Conservation (phyloP, 2,329 filamentous ascomycete species). For the Myriosclerotinia curreyana region DNA sequence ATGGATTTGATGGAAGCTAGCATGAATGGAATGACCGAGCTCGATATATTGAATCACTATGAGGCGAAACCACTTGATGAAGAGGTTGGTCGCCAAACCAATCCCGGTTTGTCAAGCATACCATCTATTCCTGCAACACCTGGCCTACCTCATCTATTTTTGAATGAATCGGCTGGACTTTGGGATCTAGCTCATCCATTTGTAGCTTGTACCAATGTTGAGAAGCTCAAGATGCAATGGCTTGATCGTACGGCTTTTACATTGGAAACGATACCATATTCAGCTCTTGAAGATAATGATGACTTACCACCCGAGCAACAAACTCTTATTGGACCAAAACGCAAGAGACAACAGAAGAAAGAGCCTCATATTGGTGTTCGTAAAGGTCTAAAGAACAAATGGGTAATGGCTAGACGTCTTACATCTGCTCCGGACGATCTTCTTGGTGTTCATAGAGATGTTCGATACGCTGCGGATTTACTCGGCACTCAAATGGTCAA, state of each 20-base stretch:
- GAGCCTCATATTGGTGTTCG: slow-evolving; percentile 16
- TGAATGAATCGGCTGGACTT: slow-evolving; percentile 20
- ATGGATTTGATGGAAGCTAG: slow-evolving; percentile 13
- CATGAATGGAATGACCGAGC: slow-evolving; percentile 24
- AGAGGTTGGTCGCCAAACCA: slow-evolving; percentile 22
- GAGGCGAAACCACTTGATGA: slow-evolving; percentile 29
- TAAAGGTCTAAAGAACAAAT: slow-evolving; percentile 20
- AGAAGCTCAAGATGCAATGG: slow-evolving; percentile 27
- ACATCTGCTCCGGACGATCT: slow-evolving; percentile 20
- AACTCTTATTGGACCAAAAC: slow-evolving; percentile 4
- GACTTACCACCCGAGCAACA: slow-evolving; percentile 20
- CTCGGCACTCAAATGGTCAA: slow-evolving; percentile 22
- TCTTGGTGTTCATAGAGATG: slow-evolving; percentile 21
- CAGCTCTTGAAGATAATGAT: slow-evolving; percentile 39
- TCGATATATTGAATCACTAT: slow-evolving; percentile 30
- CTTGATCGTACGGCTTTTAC: slow-evolving; percentile 43
- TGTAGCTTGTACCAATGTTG: slow-evolving; percentile 7
- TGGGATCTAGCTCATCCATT: slow-evolving; percentile 17
- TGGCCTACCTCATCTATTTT: slow-evolving; percentile 12
- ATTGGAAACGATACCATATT: slow-evolving; percentile 45
- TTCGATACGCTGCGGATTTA: slow-evolving; percentile 16
- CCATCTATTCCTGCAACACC: slow-evolving; percentile 24
- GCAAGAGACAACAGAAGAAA: slow-evolving; percentile 13
- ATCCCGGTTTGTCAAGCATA: slow-evolving; percentile 35
- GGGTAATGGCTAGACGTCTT: slow-evolving; percentile 19